A percentile compares a stretch with the other conserved stretches of the same genome.
Evolutionary conservation across 495 filamentous ascomycete species (phyloP).

Genomic region (Tetracladium marchalianum): DNA sequence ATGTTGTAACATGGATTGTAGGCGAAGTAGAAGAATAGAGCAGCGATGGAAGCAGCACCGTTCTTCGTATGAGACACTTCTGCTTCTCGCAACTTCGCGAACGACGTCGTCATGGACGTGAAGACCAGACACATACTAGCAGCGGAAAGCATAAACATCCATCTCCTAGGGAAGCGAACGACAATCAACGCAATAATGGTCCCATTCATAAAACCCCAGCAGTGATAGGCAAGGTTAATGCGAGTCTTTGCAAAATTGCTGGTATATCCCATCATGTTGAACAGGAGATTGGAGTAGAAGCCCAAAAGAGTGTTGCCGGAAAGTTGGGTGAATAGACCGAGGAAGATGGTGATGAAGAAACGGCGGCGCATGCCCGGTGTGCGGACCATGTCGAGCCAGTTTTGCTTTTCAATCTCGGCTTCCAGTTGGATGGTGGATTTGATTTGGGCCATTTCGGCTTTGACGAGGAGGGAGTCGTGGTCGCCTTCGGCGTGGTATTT

Average conservation of each 20-base stretch:
- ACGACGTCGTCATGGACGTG: constrained; percentile 41
- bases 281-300: constrained; percentile 10
- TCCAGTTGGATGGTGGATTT: constrained; percentile 39
- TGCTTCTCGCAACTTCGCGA: constrained; percentile 37
- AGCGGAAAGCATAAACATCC: constrained; percentile 42
- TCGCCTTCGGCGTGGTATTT: constrained; percentile 47
- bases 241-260: neutral
- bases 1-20: constrained; percentile 58
- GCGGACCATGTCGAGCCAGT: constrained; percentile 34
- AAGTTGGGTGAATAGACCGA: constrained; percentile 42
- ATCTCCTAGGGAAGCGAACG: constrained; percentile 43
- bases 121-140: constrained; percentile 39
- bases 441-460: constrained; percentile 44
- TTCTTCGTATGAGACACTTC: constrained; percentile 12
- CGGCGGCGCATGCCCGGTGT: constrained; percentile 40
- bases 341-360: constrained; percentile 35
- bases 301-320: constrained; percentile 43
- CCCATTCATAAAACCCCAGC: constrained; percentile 45
- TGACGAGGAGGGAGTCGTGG: constrained; percentile 38
- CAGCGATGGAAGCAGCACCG: constrained; percentile 34
- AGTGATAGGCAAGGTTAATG: constrained; percentile 31
- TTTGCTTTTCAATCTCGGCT: constrained; percentile 28
- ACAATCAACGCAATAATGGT: constrained; percentile 42
- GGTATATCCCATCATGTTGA: constrained; percentile 3
- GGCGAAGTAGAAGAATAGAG: constrained; percentile 53